Conservation (phyloP, 805 yeast species). For the Nakazawaea holstii region DNA sequence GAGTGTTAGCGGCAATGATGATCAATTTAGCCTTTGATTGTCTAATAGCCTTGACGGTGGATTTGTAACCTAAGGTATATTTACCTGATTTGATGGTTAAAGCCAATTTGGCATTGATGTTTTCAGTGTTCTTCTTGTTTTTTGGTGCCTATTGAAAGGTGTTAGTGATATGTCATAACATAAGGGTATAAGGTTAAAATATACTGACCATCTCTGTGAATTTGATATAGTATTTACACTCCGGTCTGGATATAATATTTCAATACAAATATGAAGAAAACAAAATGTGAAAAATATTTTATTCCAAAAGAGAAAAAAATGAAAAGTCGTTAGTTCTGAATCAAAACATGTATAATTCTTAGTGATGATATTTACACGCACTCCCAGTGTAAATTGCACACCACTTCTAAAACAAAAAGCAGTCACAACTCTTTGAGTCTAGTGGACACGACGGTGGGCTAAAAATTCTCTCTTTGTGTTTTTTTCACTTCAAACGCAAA, state of each 20-base stretch:
- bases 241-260: slow-evolving; percentile 60
- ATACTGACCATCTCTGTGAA: slow-evolving; percentile 99
- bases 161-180: slow-evolving; percentile 32
- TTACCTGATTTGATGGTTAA: slow-evolving; percentile 98
- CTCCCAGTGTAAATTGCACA: no score
- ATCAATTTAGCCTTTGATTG: slow-evolving; percentile 98
- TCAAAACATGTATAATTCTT: no score
- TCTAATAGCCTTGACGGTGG: slow-evolving; percentile 97
- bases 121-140: slow-evolving; percentile 80
- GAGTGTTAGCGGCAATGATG: slow-evolving; percentile 98
- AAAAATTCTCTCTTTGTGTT: neutral
- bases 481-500: neutral
- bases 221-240: slow-evolving; percentile 56
- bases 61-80: slow-evolving; percentile 99
- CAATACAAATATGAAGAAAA: neutral
- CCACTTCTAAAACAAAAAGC: no score
- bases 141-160: slow-evolving; percentile 77
- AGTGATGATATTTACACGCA: no score
- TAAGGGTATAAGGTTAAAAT: slow-evolving; percentile 10
- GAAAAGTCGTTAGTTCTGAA: no score
- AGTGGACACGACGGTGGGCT: no score
- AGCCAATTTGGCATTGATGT: slow-evolving; percentile 97
- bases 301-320: no score
- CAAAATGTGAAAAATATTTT: neutral
- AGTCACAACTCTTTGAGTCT: no score